phyloP scores from a whole-genome alignment of 2,329 filamentous ascomycete species.

The Colletotrichum sp. region DNA sequence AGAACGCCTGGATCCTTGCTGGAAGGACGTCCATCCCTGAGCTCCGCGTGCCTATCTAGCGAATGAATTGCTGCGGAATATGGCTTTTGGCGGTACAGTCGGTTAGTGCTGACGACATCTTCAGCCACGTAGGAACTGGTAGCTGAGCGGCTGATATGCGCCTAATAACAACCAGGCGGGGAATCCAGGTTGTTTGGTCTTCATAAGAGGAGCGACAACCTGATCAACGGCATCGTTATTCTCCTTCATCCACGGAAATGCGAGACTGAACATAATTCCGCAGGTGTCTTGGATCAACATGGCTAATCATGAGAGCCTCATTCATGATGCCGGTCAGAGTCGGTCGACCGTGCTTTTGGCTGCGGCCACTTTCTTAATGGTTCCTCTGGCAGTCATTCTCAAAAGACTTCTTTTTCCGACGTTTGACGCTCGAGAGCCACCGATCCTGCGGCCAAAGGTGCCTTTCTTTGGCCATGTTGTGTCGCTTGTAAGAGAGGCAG shows the following conservation, averaged over 20 bases:
- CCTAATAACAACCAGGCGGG: neutral
- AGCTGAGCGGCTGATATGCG: neutral
- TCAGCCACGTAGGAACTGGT: neutral
- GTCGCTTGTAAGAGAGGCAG: slow-evolving; percentile 40
- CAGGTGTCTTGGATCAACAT: neutral
- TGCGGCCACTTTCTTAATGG: neutral
- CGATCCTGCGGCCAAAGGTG: slow-evolving; percentile 41
- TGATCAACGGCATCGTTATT: neutral
- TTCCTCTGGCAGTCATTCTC: neutral
- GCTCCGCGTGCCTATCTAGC: neutral
- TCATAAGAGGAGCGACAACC: neutral
- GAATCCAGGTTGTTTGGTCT: neutral
- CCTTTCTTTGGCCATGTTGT: slow-evolving; percentile 53
- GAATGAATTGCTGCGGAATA: neutral
- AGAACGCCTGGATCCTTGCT: neutral
- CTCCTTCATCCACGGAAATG: neutral
- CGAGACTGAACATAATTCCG: neutral
- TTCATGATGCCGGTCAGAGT: neutral
- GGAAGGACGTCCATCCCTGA: neutral
- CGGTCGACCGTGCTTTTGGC: neutral
- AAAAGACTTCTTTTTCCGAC: slow-evolving; percentile 1
- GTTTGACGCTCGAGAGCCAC: slow-evolving; percentile 44
- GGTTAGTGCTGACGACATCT: neutral
- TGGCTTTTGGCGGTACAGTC: neutral
- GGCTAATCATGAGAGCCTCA: neutral